Evolutionary conservation across 129 eudicot species (phyloP).

Genomic region (Pittosporum tobira): DNA sequence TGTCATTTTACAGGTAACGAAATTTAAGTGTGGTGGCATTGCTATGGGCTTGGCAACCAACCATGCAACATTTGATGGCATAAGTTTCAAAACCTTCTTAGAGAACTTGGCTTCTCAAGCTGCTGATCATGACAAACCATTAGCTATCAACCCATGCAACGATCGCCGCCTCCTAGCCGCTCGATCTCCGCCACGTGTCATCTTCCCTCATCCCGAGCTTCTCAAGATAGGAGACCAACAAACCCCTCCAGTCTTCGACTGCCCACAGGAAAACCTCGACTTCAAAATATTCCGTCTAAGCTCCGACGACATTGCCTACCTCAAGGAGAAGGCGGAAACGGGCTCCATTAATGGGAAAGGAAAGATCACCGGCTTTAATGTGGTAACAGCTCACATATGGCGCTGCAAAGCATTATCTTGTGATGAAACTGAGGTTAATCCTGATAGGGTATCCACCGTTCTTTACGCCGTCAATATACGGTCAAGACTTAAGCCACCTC

Average conservation of each 20-base stretch:
- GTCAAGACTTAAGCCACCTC: slow-evolving; percentile 41
- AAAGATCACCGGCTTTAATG: slow-evolving; percentile 65
- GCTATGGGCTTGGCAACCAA: slow-evolving; percentile 64
- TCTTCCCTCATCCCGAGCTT: slow-evolving; percentile 73
- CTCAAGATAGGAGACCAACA: slow-evolving; percentile 31
- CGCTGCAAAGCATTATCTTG: slow-evolving; percentile 76
- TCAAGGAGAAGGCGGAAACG: slow-evolving; percentile 44
- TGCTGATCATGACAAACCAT: slow-evolving; percentile 32
- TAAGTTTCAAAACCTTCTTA: slow-evolving; percentile 55
- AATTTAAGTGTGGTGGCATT: slow-evolving; percentile 87
- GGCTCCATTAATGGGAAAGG: slow-evolving; percentile 6
- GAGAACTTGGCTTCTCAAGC: slow-evolving; percentile 63
- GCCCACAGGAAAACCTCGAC: slow-evolving; percentile 43
- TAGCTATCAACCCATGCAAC: slow-evolving; percentile 48
- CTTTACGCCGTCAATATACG: slow-evolving; percentile 57
- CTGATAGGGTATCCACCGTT: slow-evolving; percentile 36
- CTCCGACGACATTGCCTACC: slow-evolving; percentile 36
- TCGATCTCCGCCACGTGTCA: slow-evolving; percentile 64
- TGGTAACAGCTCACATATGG: slow-evolving; percentile 72
- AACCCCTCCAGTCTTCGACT: slow-evolving; percentile 46
- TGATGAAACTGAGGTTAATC: slow-evolving; percentile 11
- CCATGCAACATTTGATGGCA: slow-evolving; percentile 70
- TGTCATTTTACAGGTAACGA: slow-evolving; percentile 46
- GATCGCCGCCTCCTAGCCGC: slow-evolving; percentile 74
- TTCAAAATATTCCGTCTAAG: slow-evolving; percentile 48